Evolutionary conservation across 768 basidiomycete species (phyloP).

Genomic region (Leccinum obscurum): DNA sequence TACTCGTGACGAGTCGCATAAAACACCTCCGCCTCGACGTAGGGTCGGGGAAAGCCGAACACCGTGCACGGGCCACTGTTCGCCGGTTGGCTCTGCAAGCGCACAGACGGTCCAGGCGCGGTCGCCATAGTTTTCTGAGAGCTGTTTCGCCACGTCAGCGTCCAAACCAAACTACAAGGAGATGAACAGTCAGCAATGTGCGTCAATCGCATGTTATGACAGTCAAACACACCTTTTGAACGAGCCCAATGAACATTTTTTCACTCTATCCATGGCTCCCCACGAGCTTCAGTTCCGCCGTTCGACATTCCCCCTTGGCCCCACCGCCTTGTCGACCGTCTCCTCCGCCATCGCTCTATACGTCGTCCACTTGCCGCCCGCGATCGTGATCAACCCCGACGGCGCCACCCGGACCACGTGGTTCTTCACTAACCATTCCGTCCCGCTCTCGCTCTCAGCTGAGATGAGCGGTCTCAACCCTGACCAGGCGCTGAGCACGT

Average conservation of each 20-base stretch:
- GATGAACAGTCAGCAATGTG: slow-evolving; percentile 1
- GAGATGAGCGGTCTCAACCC: slow-evolving; percentile 89
- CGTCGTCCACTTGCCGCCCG: slow-evolving; percentile 99
- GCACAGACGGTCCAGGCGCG: slow-evolving; percentile 94
- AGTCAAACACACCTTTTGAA: slow-evolving; percentile 67
- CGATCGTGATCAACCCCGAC: slow-evolving; percentile 87
- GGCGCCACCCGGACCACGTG: slow-evolving; percentile 87
- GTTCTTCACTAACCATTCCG: slow-evolving; percentile 87
- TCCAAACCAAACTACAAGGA: slow-evolving; percentile 75
- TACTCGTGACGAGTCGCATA: slow-evolving; percentile 91
- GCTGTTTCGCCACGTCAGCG: slow-evolving; percentile 89
- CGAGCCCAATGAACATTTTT: slow-evolving; percentile 96
- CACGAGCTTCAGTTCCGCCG: slow-evolving; percentile 77
- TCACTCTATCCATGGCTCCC: slow-evolving; percentile 94
- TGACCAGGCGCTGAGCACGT: slow-evolving; percentile 94
- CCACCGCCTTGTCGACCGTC: slow-evolving; percentile 84
- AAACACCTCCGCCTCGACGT: slow-evolving; percentile 90
- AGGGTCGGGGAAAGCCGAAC: slow-evolving; percentile 62
- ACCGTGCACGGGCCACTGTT: slow-evolving; percentile 86
- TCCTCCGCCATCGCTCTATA: slow-evolving; percentile 96
- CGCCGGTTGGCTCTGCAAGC: slow-evolving; percentile 74
- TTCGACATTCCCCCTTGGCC: slow-evolving; percentile 66
- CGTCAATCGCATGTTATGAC: no score
- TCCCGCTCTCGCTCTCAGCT: slow-evolving; percentile 71
- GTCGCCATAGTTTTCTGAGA: slow-evolving; percentile 94